phyloP scores from a whole-genome alignment of 2,329 filamentous ascomycete genomes.

The Penicillium rolfsii region DNA sequence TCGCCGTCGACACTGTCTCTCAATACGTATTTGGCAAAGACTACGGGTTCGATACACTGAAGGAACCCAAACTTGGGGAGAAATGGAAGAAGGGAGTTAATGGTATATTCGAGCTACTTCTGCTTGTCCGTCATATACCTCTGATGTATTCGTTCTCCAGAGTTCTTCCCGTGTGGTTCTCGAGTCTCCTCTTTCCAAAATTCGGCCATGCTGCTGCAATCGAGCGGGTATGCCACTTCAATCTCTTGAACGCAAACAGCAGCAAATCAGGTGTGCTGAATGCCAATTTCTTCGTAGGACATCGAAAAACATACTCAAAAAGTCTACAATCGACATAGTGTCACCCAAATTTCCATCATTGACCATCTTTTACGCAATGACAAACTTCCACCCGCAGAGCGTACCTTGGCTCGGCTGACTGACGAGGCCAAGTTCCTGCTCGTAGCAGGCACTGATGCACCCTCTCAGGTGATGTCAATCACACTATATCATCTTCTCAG shows the following conservation, averaged over 20 bases:
- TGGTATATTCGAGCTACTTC: not conserved
- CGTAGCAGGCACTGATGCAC: slow-evolving; percentile 1
- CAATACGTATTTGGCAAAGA: not conserved
- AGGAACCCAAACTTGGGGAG: not conserved
- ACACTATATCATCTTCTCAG: not conserved
- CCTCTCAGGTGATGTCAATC: slow-evolving; percentile 2
- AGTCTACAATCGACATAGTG: not conserved
- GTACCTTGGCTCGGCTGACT: not conserved
- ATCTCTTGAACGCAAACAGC: not conserved
- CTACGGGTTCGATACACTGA: not conserved
- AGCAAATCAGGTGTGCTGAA: not conserved
- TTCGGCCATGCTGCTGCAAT: not conserved
- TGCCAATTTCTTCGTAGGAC: not conserved
- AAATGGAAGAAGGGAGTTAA: slow-evolving; percentile 2
- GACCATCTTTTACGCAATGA: not conserved
- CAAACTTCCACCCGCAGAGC: not conserved
- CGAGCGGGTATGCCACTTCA: not conserved
- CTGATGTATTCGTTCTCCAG: not conserved
- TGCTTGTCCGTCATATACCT: slow-evolving; percentile 1
- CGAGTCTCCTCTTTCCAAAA: not conserved
- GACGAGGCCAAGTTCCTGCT: not conserved
- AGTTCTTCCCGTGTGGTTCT: not conserved
- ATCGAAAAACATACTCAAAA: not conserved
- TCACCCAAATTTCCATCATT: not conserved
- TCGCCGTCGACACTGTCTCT: slow-evolving; percentile 1